Conservation (phyloP, 345 rosid genomes). For the Garcia nutans region DNA sequence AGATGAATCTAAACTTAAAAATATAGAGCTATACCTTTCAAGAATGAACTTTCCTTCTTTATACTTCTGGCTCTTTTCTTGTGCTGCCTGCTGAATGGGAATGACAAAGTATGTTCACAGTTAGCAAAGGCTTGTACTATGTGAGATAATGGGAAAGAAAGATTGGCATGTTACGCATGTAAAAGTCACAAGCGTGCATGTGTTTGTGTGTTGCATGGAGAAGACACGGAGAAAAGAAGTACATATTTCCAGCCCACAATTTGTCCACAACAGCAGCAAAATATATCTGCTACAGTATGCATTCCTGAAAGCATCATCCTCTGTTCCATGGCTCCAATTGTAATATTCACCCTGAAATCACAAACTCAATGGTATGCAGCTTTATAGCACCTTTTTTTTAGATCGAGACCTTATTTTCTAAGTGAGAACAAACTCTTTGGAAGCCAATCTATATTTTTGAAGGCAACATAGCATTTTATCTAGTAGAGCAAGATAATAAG, state of each 20-base stretch:
- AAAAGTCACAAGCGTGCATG: background rate
- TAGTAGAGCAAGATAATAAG: background rate
- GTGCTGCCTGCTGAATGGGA: constrained; percentile 60
- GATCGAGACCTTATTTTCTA: background rate
- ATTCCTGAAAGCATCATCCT: constrained; percentile 75
- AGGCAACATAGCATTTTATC: no score
- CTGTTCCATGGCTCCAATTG: constrained; percentile 64
- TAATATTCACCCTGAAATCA: constrained; percentile 65
- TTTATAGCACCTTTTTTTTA: background rate
- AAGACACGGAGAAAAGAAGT: constrained; percentile 19
- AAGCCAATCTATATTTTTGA: background rate
- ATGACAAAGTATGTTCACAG: background rate
- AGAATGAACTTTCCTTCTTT: constrained; percentile 83
- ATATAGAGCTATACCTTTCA: constrained; percentile 54
- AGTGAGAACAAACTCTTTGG: background rate
- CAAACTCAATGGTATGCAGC: constrained; percentile 15
- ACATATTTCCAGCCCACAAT: constrained; percentile 97
- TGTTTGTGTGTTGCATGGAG: background rate
- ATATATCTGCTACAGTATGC: constrained; percentile 81
- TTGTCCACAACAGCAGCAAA: constrained; percentile 89
- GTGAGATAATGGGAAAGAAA: background rate
- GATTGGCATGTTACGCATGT: background rate
- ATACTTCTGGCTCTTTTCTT: constrained; percentile 67
- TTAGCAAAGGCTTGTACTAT: background rate
- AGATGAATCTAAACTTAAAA: constrained; percentile 2